phyloP scores from a whole-genome alignment of 2,329 filamentous ascomycete genomes.

The Akanthomyces lecanii region DNA sequence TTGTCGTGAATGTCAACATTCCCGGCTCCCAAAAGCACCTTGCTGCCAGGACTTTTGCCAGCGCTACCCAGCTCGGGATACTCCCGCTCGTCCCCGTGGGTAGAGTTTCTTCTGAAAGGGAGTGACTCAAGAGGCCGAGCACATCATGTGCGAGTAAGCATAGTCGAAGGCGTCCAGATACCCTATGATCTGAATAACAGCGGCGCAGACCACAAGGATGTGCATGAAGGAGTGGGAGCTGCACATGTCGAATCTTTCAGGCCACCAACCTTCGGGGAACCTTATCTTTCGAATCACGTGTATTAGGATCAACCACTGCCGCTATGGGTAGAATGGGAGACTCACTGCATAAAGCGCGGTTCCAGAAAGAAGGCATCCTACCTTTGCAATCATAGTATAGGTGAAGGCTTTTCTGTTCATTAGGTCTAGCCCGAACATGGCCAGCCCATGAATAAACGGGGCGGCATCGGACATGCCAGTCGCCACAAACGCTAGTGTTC shows the following conservation, averaged over 20 bases:
- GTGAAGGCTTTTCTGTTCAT: slow-evolving; percentile 25
- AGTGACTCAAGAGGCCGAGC: slow-evolving; percentile 2
- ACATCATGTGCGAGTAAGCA: slow-evolving; percentile 4
- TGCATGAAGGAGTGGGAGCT: slow-evolving; percentile 14
- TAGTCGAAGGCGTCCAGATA: slow-evolving; percentile 15
- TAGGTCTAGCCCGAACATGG: slow-evolving; percentile 31
- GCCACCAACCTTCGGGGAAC: slow-evolving; percentile 12
- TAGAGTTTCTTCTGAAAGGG: neutral
- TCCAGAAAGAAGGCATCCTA: slow-evolving; percentile 33
- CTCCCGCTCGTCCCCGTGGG: neutral
- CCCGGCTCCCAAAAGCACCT: neutral
- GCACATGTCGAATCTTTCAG: slow-evolving; percentile 14
- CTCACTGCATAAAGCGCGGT: slow-evolving; percentile 36
- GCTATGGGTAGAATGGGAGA: slow-evolving; percentile 16
- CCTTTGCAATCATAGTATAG: no score
- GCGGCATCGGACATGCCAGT: slow-evolving; percentile 34
- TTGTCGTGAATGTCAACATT: neutral
- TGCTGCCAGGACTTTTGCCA: neutral
- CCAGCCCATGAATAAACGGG: slow-evolving; percentile 34
- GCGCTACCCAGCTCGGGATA: neutral
- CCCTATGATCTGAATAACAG: slow-evolving; percentile 13
- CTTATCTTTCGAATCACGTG: slow-evolving; percentile 14
- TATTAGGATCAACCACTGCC: slow-evolving; percentile 19
- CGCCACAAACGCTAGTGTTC: slow-evolving; percentile 32
- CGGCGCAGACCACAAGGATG: slow-evolving; percentile 11